Evolutionary conservation across 331 rosid species (phyloP), one percentile per base, ranked within the genome.

Genomic region (Quercus tomentella): DNA sequence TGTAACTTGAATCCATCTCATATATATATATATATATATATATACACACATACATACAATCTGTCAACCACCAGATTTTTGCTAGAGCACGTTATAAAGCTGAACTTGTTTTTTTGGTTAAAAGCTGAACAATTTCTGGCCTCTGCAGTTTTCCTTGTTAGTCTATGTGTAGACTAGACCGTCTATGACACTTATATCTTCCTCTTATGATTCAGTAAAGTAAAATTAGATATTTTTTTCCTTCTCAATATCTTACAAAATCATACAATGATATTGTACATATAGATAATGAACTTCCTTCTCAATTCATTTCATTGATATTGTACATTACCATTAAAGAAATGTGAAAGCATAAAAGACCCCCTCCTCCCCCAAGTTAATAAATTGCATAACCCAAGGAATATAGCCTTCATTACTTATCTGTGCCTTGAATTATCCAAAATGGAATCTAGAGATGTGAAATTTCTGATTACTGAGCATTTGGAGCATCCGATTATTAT

Each of bases 401-500:
- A 66, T 54, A 14, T 62, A 21, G 66, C 73, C 31, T 61, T 74
- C 41, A 15, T 73, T 56, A 41, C 72, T 7, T 18, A 67, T 67
- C 17, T 5, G n/a, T 33, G 52, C 6, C 17, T 8, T 67, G 52
- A 20, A 33, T 11, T 67, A 20, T 33, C 51, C 16, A 7, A 33
- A 22, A 8, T 67, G 31, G 30, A 41, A 35, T 23, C 70, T 73
- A 69, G 60, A 79, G 28, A 58, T 65, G 77, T 68, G 30, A 17
- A n/a, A 72, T 73, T 16, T 58, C 15, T 54, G 33, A 26, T 57
- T 70, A 77, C 71, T 69, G 61, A 52, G 82, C 79, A 80, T 78
- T 60, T 73, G 20, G 70, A 81, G 66, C 68, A 56, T 83, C 43
- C 56, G 17, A 58, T 84, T 68, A 25, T 78, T 67, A 67, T 17